A percentile compares a stretch with the other conserved stretches of the same genome.
Conservation (phyloP, 495 filamentous ascomycete genomes). For the Penicillium tannophilum region DNA sequence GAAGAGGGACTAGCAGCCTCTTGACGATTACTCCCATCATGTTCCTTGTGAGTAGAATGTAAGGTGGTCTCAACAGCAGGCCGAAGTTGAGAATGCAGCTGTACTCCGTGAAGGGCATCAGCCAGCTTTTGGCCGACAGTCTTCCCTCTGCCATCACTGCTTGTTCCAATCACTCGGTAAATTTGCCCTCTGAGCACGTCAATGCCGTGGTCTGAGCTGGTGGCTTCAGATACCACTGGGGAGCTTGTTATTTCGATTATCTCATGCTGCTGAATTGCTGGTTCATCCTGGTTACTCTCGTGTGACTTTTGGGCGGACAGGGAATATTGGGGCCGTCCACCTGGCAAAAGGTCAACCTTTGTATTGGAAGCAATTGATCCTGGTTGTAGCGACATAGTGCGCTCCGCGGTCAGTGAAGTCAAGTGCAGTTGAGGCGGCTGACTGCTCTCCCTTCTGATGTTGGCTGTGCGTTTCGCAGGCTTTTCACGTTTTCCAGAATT, state of each 20-base stretch:
- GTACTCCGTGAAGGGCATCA: conserved; percentile 25
- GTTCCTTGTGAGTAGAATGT: background rate
- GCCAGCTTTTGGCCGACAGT: conserved; percentile 31
- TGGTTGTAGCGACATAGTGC: background rate
- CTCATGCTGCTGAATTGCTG: background rate
- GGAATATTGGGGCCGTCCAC: background rate
- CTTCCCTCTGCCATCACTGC: conserved; percentile 28
- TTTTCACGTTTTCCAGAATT: conserved; percentile 20
- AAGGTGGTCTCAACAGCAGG: background rate
- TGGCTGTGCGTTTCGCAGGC: background rate
- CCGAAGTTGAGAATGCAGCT: background rate
- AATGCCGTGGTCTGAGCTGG: background rate
- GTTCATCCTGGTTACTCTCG: background rate
- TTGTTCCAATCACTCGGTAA: background rate
- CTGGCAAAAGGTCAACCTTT: background rate
- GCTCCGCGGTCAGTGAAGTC: conserved; percentile 1
- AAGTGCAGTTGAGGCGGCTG: conserved; percentile 15
- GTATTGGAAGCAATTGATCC: background rate
- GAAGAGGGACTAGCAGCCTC: background rate
- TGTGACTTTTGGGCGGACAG: background rate
- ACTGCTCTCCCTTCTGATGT: background rate
- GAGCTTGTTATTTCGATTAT: conserved; percentile 18
- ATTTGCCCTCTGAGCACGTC: background rate
- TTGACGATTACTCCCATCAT: background rate
- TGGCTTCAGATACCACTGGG: background rate